Evolutionary conservation across 73 alveolate genomes (phyloP), one percentile per base, ranked within the genome.

Genomic region (Paramecium sexaurelia): DNA sequence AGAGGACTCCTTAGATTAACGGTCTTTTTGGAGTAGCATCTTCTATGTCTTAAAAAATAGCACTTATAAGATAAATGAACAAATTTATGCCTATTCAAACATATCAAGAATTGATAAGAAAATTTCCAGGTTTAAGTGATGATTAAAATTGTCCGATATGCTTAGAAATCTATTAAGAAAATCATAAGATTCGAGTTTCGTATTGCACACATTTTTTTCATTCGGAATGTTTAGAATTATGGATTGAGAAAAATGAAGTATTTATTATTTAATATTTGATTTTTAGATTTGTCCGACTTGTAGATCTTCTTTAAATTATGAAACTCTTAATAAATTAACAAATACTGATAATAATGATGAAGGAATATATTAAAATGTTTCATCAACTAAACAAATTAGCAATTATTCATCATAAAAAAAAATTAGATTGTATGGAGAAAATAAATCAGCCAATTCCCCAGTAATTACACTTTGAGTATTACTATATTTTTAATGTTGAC

Each of bases 191-290:
- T 39, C 22, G 94, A 22, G 47, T 69, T 0, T 68, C 94, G 7
- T 36, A 43, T 26, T 88, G 94, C 39, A 57, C 55, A 15, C 94
- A 88, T 33, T 39, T 88, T 41, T 88, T 88, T 43, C 94, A 88
- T 71, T 29, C 66, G 0, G 75, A 67, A 10, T 88, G 94, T 51
- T 69, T 88, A 39, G 66, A 68, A 17, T 15, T 32, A 9, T 88
- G 94, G 94, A 36, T 88, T 4, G 75, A 88, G 8, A 88, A 68
- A 9, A 78, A 78, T 19, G 55, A 78, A 41, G 90, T 71, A 71
- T 51, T 0, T 3, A 0, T 3, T 51, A 32, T 22, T 29, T 11
- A 61, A 3, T 10, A 22, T 13, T 61, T 29, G 0, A 4, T n/a
- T n/a, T n/a, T 3, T 29, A 61, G 83, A 61, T 8, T 61, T 61